Conservation (phyloP, 331 rosid species). For the Quercus lobata region DNA sequence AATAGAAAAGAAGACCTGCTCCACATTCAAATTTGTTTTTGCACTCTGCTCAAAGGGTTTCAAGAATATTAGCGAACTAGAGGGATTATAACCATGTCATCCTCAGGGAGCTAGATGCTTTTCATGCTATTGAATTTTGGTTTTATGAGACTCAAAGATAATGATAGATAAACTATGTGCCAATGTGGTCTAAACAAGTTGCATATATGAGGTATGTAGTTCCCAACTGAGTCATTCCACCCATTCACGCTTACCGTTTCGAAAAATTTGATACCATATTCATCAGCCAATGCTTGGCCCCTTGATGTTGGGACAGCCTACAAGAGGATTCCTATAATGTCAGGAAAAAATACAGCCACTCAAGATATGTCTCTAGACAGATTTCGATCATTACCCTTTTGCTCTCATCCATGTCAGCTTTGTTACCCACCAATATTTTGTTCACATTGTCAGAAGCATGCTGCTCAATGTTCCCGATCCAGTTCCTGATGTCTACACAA, state of each 20-base stretch:
- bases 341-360: neutral
- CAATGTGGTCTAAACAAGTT: neutral
- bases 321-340: neutral
- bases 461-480: constrained; percentile 34
- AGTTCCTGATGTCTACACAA: constrained; percentile 30
- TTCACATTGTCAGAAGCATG: constrained; percentile 32
- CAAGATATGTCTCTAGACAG: neutral
- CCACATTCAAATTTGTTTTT: constrained; percentile 31
- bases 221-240: neutral
- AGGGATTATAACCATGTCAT: neutral
- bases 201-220: too few relatives aligned
- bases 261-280: constrained; percentile 26
- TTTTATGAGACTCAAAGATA: neutral
- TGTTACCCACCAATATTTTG: constrained; percentile 36
- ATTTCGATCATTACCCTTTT: constrained; percentile 20
- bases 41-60: constrained; percentile 28
- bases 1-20: constrained; percentile 25
- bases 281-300: constrained; percentile 34
- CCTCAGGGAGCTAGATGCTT: neutral
- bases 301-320: constrained; percentile 26
- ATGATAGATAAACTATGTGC: neutral
- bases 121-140: neutral
- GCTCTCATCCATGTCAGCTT: constrained; percentile 34
- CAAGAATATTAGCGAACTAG: neutral
- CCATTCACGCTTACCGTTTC: constrained; percentile 19